phyloP scores from a whole-genome alignment of 2,329 filamentous ascomycete genomes.

The Colletotrichum horii region DNA sequence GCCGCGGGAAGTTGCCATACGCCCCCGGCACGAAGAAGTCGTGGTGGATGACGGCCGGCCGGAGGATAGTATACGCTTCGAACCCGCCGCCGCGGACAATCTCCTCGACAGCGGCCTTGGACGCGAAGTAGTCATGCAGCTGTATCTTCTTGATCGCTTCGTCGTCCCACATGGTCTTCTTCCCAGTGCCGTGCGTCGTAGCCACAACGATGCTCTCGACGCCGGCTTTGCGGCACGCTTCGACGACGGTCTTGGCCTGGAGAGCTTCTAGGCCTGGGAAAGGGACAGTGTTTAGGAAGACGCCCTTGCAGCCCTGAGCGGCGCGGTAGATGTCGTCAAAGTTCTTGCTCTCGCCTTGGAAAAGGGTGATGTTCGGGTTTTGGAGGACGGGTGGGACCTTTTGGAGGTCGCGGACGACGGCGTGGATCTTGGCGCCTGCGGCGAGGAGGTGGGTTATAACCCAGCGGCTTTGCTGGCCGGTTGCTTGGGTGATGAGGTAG shows the following conservation, averaged over 20 bases:
- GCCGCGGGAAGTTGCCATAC: slow-evolving; percentile 31
- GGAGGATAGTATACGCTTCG: slow-evolving; percentile 36
- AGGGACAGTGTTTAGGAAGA: slow-evolving; percentile 31
- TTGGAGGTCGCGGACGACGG: slow-evolving; percentile 37
- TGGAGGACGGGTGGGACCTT: slow-evolving; percentile 31
- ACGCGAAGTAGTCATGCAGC: slow-evolving; percentile 37
- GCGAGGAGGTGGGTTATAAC: slow-evolving; percentile 36
- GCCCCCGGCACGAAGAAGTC: slow-evolving; percentile 30
- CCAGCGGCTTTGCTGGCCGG: slow-evolving; percentile 35
- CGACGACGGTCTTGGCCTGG: slow-evolving; percentile 35
- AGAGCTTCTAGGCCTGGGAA: slow-evolving; percentile 30
- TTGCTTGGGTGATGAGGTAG: slow-evolving; percentile 39
- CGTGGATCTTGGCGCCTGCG: slow-evolving; percentile 38
- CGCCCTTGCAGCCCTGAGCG: slow-evolving; percentile 36
- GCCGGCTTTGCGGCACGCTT: slow-evolving; percentile 35
- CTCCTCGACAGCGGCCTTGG: slow-evolving; percentile 42
- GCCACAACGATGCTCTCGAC: slow-evolving; percentile 30
- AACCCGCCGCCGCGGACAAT: slow-evolving; percentile 32
- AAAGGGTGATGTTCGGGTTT: slow-evolving; percentile 32
- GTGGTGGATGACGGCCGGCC: slow-evolving; percentile 32
- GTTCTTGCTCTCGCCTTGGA: slow-evolving; percentile 39
- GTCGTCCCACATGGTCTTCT: slow-evolving; percentile 29
- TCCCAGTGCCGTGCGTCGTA: slow-evolving; percentile 26
- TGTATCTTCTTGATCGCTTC: not conserved
- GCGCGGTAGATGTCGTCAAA: slow-evolving; percentile 34